Conservation (phyloP, 2,329 filamentous ascomycete species). For the Phyllosticta capitalensis region DNA sequence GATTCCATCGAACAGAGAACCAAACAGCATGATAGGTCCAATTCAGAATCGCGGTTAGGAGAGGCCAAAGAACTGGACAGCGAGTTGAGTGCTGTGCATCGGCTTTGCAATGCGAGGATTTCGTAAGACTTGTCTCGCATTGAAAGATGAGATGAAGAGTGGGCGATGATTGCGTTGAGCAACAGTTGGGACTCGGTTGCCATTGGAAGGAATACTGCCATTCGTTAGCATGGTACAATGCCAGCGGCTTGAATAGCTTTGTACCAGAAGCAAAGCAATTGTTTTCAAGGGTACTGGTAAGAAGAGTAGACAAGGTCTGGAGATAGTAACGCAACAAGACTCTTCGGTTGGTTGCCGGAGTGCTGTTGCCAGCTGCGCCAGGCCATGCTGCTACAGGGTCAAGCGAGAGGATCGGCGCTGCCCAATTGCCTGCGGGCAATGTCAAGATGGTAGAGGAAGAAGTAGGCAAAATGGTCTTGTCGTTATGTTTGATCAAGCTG, state of each 20-base stretch:
- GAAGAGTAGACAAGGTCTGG: slow-evolving; percentile 9
- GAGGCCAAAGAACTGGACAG: slow-evolving; percentile 9
- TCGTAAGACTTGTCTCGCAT: slow-evolving; percentile 11
- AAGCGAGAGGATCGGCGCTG: slow-evolving; percentile 6
- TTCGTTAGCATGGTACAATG: neutral
- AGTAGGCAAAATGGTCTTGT: slow-evolving; percentile 6
- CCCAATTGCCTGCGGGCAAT: slow-evolving; percentile 5
- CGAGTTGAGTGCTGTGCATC: slow-evolving; percentile 8
- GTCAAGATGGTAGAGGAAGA: slow-evolving; percentile 6
- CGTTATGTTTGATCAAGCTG: neutral
- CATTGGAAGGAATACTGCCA: slow-evolving; percentile 10
- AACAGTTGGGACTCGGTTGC: slow-evolving; percentile 10
- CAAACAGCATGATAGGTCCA: slow-evolving; percentile 9
- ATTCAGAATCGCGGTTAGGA: slow-evolving; percentile 4
- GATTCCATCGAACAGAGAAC: slow-evolving; percentile 11
- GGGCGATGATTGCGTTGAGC: slow-evolving; percentile 11
- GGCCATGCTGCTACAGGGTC: slow-evolving; percentile 7
- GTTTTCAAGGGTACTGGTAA: slow-evolving; percentile 9
- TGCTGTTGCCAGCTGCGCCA: neutral
- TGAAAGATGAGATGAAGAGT: slow-evolving; percentile 11
- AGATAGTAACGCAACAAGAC: slow-evolving; percentile 8
- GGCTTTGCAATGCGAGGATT: slow-evolving; percentile 10
- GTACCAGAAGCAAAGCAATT: slow-evolving; percentile 10
- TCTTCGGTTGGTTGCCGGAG: slow-evolving; percentile 2
- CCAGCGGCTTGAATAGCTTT: neutral